Evolutionary conservation across 768 basidiomycete genomes (phyloP).

Genomic region (Psilocybe tampanensis): DNA sequence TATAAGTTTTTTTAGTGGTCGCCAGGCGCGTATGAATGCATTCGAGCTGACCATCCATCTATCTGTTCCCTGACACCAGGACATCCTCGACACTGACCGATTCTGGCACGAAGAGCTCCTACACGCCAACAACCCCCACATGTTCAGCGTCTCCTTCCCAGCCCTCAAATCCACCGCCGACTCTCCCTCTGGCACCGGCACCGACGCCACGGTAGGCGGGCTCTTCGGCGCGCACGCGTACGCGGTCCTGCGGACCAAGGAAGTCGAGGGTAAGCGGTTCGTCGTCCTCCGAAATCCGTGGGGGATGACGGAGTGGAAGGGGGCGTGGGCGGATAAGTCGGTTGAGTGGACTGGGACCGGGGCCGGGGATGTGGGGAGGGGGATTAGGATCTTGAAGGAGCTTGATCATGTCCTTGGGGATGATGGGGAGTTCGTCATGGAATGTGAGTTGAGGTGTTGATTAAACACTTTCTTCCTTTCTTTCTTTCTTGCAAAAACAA

Average conservation of each 20-base stretch:
- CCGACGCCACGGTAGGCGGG: conserved; percentile 28
- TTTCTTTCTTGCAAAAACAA: too few species aligned
- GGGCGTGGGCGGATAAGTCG: conserved; percentile 45
- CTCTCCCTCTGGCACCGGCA: too few species aligned
- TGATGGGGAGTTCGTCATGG: conserved; percentile 50
- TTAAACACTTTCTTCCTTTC: too few species aligned
- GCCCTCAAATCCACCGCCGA: conserved; percentile 24
- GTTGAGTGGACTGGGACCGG: conserved; percentile 42
- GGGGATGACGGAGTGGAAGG: conserved; percentile 45
- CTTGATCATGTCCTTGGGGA: conserved; percentile 40
- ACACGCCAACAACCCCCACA: conserved; percentile 40
- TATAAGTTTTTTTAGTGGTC: neutral
- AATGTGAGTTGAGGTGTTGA: conserved; percentile 28
- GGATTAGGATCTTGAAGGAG: conserved; percentile 30
- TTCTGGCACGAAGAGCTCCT: conserved; percentile 56
- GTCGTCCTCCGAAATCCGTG: conserved; percentile 49
- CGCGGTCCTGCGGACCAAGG: conserved; percentile 41
- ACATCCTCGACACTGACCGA: conserved; percentile 46
- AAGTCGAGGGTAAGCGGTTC: conserved; percentile 45
- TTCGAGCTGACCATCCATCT: too few species aligned
- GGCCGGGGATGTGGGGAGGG: conserved; percentile 34
- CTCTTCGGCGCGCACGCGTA: conserved; percentile 42
- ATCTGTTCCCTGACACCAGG: too few species aligned
- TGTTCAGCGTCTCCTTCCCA: conserved; percentile 47
- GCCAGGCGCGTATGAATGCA: neutral